These are phyloP conservation scores for Jatropha podagrica DNA, from an alignment of 441 rosid genomes.

Conservation along the genomic window DNA sequence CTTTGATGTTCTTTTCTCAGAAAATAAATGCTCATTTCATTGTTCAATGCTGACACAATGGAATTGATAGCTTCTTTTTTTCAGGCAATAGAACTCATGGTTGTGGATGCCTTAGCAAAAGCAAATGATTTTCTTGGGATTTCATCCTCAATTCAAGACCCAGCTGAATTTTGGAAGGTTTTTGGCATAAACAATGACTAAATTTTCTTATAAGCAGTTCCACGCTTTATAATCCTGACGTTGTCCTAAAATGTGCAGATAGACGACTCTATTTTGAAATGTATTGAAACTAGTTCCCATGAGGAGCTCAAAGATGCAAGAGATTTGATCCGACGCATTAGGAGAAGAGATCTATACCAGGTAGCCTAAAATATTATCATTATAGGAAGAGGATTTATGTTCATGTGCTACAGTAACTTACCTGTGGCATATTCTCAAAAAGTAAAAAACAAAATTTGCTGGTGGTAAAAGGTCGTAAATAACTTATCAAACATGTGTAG, in stretches of 20 bases:
- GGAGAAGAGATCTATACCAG: conserved; percentile 61
- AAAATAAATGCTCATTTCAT: background rate
- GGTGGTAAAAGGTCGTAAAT: background rate
- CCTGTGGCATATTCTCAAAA: too few relatives aligned
- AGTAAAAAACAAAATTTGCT: background rate
- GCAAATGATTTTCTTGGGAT: conserved; percentile 47
- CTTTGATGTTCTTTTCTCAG: conserved; percentile 1
- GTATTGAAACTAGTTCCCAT: conserved; percentile 42
- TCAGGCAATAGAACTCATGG: conserved; percentile 72
- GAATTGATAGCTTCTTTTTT: conserved; percentile 22
- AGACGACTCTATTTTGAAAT: conserved; percentile 57
- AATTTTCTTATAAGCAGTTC: background rate
- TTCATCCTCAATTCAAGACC: conserved; percentile 43
- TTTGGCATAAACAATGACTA: conserved; percentile 14
- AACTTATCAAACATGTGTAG: background rate
- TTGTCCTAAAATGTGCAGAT: conserved; percentile 38
- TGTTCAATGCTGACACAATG: background rate
- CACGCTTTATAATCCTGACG: conserved; percentile 12
- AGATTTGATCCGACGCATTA: conserved; percentile 54
- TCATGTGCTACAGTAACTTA: conserved; percentile 3
- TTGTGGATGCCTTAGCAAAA: conserved; percentile 55
- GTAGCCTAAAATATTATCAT: conserved; percentile 25
- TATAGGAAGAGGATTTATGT: background rate
- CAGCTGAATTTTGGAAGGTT: conserved; percentile 61
- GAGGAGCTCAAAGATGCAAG: conserved; percentile 59